A percentile compares a stretch with the other conserved stretches of the same genome.
Evolutionary conservation across 495 filamentous ascomycete species (phyloP).

Genomic region (Penicilliopsis zonata): DNA sequence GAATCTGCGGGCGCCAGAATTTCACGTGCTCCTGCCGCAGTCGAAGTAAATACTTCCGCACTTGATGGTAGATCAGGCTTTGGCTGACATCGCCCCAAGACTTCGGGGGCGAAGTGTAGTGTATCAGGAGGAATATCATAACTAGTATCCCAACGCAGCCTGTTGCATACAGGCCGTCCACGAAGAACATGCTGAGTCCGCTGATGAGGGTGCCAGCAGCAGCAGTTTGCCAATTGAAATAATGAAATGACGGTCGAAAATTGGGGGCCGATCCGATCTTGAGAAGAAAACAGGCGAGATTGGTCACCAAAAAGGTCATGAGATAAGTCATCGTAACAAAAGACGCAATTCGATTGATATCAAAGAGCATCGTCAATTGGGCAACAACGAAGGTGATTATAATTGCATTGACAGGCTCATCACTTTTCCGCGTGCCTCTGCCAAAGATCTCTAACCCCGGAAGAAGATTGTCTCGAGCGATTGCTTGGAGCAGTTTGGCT

Average conservation of each 20-base stretch:
- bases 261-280: slow-evolving; percentile 92
- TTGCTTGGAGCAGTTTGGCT: slow-evolving; percentile 77
- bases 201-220: slow-evolving; percentile 60
- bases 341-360: slow-evolving; percentile 81
- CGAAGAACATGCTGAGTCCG: slow-evolving; percentile 76
- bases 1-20: slow-evolving; percentile 80
- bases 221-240: slow-evolving; percentile 81
- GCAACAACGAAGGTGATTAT: slow-evolving; percentile 64
- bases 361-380: slow-evolving; percentile 70
- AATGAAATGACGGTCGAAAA: slow-evolving; percentile 77
- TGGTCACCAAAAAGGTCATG: slow-evolving; percentile 53
- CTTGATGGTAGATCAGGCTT: slow-evolving; percentile 83
- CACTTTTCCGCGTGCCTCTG: slow-evolving; percentile 59
- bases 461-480: slow-evolving; percentile 68
- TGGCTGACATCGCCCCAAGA: slow-evolving; percentile 87
- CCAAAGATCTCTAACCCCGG: slow-evolving; percentile 66
- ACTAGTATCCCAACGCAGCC: slow-evolving; percentile 63
- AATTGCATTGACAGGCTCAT: slow-evolving; percentile 71
- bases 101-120: slow-evolving; percentile 75
- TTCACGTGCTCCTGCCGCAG: slow-evolving; percentile 84
- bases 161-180: slow-evolving; percentile 72
- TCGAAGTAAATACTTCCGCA: slow-evolving; percentile 75
- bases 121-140: slow-evolving; percentile 69
- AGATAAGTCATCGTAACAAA: slow-evolving; percentile 84
- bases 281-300: slow-evolving; percentile 74